Evolutionary conservation across 192 early-diverging fungal species (phyloP).

Genomic region (Diversispora epigaea): DNA sequence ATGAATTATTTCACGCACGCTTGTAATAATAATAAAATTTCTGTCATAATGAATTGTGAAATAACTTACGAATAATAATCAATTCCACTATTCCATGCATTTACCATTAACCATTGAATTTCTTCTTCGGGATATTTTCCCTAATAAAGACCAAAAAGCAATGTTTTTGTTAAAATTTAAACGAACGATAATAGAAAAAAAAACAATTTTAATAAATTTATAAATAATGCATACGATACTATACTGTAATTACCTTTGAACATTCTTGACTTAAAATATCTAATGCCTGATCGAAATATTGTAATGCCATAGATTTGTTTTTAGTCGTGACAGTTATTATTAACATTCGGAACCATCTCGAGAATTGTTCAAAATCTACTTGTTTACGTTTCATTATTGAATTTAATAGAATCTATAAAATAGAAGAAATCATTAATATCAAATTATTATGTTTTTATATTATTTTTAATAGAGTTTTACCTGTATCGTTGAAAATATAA

Average conservation of each 20-base stretch:
- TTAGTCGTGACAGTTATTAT: constrained; percentile 22
- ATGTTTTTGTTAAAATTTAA: neutral
- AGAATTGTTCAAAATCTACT: constrained; percentile 27
- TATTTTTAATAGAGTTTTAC: neutral
- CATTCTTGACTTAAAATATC: constrained; percentile 29
- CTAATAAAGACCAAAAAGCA: too few relatives aligned
- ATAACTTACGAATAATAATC: constrained; percentile 35
- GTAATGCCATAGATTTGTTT: constrained; percentile 13
- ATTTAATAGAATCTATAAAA: constrained; percentile 22
- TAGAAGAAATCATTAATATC: neutral
- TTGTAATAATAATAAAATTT: neutral
- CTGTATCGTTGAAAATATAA: constrained; percentile 19
- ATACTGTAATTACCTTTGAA: constrained; percentile 22
- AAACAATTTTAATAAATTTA: neutral
- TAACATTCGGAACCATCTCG: constrained; percentile 34
- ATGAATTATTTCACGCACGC: neutral
- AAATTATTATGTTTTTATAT: too few relatives aligned
- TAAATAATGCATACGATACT: neutral
- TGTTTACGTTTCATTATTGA: constrained; percentile 22
- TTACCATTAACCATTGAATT: constrained; percentile 36
- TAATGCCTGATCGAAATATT: constrained; percentile 27
- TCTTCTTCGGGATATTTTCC: constrained; percentile 34
- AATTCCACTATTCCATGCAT: constrained; percentile 34
- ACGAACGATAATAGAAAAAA: neutral
- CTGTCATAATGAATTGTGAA: neutral